Conservation (phyloP, 202 grass and related monocot species). For the Elaeis oleifera region DNA sequence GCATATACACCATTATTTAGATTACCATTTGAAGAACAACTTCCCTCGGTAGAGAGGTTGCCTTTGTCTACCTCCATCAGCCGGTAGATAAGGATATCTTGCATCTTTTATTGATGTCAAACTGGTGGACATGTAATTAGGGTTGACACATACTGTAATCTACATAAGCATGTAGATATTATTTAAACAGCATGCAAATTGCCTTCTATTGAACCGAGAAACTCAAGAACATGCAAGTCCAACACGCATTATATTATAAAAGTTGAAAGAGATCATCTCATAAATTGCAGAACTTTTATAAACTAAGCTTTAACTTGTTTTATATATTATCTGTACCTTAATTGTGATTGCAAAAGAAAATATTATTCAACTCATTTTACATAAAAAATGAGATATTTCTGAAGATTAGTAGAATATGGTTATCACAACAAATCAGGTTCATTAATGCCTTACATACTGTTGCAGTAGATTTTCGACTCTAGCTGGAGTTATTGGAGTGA, state of each 20-base stretch:
- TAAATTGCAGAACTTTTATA: too few species aligned
- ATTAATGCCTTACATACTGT: background rate
- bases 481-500: too few species aligned
- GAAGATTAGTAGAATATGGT: conserved; percentile 11
- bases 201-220: background rate
- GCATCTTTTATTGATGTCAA: conserved; percentile 62
- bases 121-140: conserved; percentile 47
- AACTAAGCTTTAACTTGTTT: too few species aligned
- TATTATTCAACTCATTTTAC: too few species aligned
- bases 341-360: too few species aligned
- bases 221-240: background rate
- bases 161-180: background rate
- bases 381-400: too few species aligned
- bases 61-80: conserved; percentile 30
- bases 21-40: conserved; percentile 37
- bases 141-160: conserved; percentile 14
- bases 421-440: background rate
- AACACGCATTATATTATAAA: background rate
- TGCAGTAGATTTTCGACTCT: too few species aligned
- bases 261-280: too few species aligned
- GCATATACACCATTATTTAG: too few species aligned
- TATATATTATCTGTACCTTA: too few species aligned
- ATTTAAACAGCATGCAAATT: background rate
- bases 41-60: background rate
- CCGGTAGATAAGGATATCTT: conserved; percentile 53